Base-by-base conservation (phyloP, 352 stramenopile species). In the Phytophthora chlamydospora region DNA sequence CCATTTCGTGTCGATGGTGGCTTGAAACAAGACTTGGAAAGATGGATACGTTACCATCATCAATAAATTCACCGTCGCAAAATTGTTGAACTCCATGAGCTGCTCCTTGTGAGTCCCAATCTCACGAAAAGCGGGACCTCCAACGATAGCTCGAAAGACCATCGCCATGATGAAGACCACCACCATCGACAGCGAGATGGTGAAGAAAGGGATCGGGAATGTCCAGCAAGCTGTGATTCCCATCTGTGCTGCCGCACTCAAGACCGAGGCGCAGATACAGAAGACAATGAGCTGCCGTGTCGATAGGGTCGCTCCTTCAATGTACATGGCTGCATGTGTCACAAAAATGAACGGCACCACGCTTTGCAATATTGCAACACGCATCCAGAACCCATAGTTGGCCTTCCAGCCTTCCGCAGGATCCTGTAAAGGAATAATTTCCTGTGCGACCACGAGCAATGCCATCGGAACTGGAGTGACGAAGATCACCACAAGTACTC, bases 311-410 rank as follows among this genome's bases (percentile, higher is more conserved):
- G 16, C 17, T 3, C 17, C 40, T 11, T 45, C 40, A 31, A 45
- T 29, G 4, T 10, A 31, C 0, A 31, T 29, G 5, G 5, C 16
- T 27, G 17, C 17, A 12, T 45, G 40, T 14, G 29, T 31, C 16
- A 19, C 40, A 11, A 19, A 16, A n/a, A 12, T 7, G 11, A 24
- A 41, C n/a, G 31, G 13, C 12, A 51, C 11, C 10, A n/a, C 29
- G 5, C 31, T 14, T 41, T 27, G 14, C 29, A 32, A 52, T n/a
- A 45, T 7, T 6, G 27, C 1, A 5, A 31, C 40, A 31, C 47
- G 33, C n/a, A 54, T 24, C 47, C 47, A 54, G 34, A 51, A 54
- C 2, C 33, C 47, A 32, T 54, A 54, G 17, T 54, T 54, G 10
- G 29, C 34, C 3, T 34, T 19, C 33, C 47, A 54, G 14, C 34